A percentile compares a stretch with the other conserved stretches of the same genome.
phyloP scores from a whole-genome alignment of 768 basidiomycete genomes.

The Omphalotus guepiniiformis region DNA sequence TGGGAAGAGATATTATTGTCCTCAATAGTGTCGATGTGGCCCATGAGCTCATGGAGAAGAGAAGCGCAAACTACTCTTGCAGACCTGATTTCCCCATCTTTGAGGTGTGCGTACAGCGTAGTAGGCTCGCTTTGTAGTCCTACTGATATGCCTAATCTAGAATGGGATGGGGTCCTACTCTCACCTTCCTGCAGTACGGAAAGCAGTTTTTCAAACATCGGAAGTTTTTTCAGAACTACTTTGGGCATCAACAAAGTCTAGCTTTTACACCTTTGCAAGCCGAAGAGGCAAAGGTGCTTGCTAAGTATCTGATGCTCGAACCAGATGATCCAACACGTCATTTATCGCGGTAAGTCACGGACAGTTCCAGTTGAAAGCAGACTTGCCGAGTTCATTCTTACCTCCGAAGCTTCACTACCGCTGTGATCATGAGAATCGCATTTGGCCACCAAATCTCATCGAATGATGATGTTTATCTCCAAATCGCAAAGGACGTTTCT shows the following conservation, averaged over 20 bases:
- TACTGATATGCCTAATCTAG: constrained; percentile 7
- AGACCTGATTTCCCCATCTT: constrained; percentile 20
- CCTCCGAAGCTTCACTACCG: too few relatives aligned
- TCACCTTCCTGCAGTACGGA: constrained; percentile 20
- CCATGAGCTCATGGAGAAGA: constrained; percentile 37
- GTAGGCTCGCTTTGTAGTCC: not conserved
- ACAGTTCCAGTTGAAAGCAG: too few relatives aligned
- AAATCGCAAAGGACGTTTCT: constrained; percentile 20
- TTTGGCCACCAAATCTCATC: constrained; percentile 29
- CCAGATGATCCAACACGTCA: constrained; percentile 21
- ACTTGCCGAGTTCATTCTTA: too few relatives aligned
- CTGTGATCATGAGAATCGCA: constrained; percentile 18
- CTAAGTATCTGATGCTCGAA: constrained; percentile 22
- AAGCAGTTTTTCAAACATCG: constrained; percentile 21
- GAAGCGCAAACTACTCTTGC: constrained; percentile 32
- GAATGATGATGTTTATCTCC: constrained; percentile 33
- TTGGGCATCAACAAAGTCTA: constrained; percentile 18
- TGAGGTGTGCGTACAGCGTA: constrained; percentile 14
- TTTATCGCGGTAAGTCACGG: constrained; percentile 24
- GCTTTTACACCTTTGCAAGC: constrained; percentile 17
- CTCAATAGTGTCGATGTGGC: constrained; percentile 33
- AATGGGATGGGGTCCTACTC: constrained; percentile 13
- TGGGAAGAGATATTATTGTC: constrained; percentile 19
- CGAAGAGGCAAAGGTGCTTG: constrained; percentile 24
- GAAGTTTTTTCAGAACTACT: constrained; percentile 20